Conservation (phyloP, 345 rosid species). For the Firmiana major region DNA sequence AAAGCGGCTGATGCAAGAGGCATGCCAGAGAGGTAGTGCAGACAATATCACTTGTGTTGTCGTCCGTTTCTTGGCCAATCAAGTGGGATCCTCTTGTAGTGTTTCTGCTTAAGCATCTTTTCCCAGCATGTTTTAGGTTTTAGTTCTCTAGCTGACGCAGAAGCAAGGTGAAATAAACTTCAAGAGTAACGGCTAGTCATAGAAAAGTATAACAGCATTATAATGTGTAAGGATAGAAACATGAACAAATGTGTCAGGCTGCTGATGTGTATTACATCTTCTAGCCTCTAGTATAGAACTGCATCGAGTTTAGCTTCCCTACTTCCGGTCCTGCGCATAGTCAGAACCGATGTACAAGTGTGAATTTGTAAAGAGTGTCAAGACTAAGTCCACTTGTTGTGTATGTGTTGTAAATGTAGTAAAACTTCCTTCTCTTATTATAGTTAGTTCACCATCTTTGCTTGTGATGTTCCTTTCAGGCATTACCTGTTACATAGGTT, state of each 20-base stretch:
- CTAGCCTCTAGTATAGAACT: slow-evolving; percentile 26
- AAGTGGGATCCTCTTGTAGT: slow-evolving; percentile 36
- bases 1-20: slow-evolving; percentile 79
- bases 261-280: slow-evolving; percentile 7
- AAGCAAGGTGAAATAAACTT: slow-evolving; percentile 3
- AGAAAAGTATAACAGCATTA: slow-evolving; percentile 14
- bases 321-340: slow-evolving; percentile 19
- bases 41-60: slow-evolving; percentile 97
- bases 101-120: slow-evolving; percentile 20
- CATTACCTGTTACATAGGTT: not conserved
- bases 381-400: slow-evolving; percentile 8
- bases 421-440: not conserved
- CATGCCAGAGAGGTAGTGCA: slow-evolving; percentile 94
- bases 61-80: slow-evolving; percentile 68
- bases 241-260: slow-evolving; percentile 9
- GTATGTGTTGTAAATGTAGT: slow-evolving; percentile 40
- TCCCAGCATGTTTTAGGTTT: not conserved
- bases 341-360: slow-evolving; percentile 22
- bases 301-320: slow-evolving; percentile 23
- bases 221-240: slow-evolving; percentile 15
- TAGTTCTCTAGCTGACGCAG: not conserved
- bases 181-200: slow-evolving; percentile 15
- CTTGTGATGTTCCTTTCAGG: not conserved
- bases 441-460: not conserved
- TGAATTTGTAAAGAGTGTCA: slow-evolving; percentile 33